A percentile compares a stretch with the other conserved stretches of the same genome.
These are phyloP conservation scores for Ustilago bromivora DNA, from an alignment of 1,284 basidiomycete genomes.

Conservation along the genomic window DNA sequence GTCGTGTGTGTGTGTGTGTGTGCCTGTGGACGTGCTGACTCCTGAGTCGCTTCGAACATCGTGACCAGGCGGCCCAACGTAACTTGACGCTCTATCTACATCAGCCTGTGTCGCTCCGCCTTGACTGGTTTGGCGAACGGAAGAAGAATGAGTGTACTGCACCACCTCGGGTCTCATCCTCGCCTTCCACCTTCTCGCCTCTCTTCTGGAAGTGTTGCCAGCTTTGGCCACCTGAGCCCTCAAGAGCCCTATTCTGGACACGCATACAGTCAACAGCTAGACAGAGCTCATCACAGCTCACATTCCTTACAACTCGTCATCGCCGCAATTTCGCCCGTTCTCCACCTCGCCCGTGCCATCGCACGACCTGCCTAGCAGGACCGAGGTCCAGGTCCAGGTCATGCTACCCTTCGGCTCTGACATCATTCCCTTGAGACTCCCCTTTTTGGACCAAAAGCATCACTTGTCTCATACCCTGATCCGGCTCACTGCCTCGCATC, in stretches of 20 bases:
- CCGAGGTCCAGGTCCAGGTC: neutral
- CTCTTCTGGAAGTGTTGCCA: neutral
- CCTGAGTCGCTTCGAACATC: neutral
- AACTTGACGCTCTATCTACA: neutral
- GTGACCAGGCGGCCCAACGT: neutral
- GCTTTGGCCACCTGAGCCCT: neutral
- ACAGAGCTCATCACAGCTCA: conserved; percentile 8
- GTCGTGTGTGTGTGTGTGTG: neutral
- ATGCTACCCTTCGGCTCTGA: conserved; percentile 20
- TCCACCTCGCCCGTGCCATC: neutral
- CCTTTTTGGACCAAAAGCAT: neutral
- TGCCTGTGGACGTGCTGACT: conserved; percentile 1
- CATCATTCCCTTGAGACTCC: conserved; percentile 9
- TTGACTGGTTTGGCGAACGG: neutral
- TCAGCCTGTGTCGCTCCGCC: neutral
- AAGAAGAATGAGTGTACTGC: neutral
- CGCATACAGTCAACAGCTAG: neutral
- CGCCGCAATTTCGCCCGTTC: neutral
- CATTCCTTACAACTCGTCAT: neutral
- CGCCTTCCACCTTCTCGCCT: neutral
- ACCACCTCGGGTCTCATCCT: neutral
- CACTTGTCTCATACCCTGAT: no score
- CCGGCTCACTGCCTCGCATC: neutral
- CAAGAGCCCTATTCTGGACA: conserved; percentile 10
- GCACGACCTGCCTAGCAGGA: no score